Evolutionary conservation across 1,284 basidiomycete genomes (phyloP).

Genomic region (Schizophyllum amplum): DNA sequence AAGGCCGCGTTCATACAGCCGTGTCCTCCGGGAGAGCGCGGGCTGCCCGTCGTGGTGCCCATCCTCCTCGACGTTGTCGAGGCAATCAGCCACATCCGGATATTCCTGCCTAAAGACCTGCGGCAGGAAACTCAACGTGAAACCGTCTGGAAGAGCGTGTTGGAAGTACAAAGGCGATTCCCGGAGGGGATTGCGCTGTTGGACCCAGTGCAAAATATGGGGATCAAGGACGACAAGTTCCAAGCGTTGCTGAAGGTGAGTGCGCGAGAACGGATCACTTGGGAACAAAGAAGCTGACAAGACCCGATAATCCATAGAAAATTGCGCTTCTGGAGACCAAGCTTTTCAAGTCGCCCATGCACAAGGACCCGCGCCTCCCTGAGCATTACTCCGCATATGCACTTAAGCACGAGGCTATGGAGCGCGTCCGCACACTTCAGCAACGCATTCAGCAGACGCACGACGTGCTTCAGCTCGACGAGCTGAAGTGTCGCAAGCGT

Average conservation of each 20-base stretch:
- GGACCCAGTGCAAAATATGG: slow-evolving; percentile 95
- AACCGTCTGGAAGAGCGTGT: slow-evolving; percentile 82
- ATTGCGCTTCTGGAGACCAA: slow-evolving; percentile 82
- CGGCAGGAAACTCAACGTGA: slow-evolving; percentile 71
- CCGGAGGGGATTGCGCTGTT: slow-evolving; percentile 82
- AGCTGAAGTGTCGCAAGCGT: slow-evolving; percentile 93
- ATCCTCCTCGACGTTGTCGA: slow-evolving; percentile 86
- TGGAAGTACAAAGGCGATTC: slow-evolving; percentile 87
- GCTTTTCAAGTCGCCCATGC: slow-evolving; percentile 68
- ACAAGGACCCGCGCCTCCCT: slow-evolving; percentile 68
- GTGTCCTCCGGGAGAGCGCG: slow-evolving; percentile 62
- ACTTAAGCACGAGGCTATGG: slow-evolving; percentile 67
- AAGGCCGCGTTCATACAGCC: slow-evolving; percentile 57
- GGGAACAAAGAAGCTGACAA: no score
- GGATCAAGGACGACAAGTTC: slow-evolving; percentile 93
- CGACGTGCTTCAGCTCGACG: slow-evolving; percentile 93
- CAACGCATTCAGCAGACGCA: slow-evolving; percentile 85
- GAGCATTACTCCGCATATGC: slow-evolving; percentile 77
- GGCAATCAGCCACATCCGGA: slow-evolving; percentile 79
- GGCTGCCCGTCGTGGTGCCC: slow-evolving; percentile 82
- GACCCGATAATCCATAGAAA: slow-evolving; percentile 47
- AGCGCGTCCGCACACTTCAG: slow-evolving; percentile 70
- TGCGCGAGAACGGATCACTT: no score
- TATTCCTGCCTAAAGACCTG: slow-evolving; percentile 88
- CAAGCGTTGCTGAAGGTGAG: slow-evolving; percentile 74